Conservation (phyloP, 1,284 basidiomycete genomes). For the Ceratobasidium theobromae region DNA sequence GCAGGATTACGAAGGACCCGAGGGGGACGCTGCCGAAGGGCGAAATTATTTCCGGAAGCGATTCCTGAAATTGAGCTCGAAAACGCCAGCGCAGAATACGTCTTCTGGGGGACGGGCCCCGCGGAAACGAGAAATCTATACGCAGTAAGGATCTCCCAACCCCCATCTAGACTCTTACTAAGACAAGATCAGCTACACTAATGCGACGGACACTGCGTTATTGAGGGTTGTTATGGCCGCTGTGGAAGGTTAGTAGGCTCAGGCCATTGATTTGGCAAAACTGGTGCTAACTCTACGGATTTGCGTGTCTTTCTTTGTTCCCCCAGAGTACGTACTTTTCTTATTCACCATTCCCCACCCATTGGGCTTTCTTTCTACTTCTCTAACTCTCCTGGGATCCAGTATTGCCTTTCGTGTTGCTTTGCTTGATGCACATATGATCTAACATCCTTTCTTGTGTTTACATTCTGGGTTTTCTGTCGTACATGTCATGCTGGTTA, state of each 20-base stretch:
- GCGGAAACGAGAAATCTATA: conserved; percentile 88
- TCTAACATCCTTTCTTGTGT: conserved; percentile 18
- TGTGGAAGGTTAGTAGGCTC: conserved; percentile 69
- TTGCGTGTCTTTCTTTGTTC: conserved; percentile 36
- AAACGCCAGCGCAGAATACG: conserved; percentile 65
- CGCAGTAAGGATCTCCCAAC: conserved; percentile 61
- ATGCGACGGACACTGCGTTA: conserved; percentile 91
- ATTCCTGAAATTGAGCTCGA: conserved; percentile 80
- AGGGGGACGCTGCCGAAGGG: conserved; percentile 67
- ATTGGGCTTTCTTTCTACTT: conserved; percentile 35
- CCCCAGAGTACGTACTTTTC: conserved; percentile 68
- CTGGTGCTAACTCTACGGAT: conserved; percentile 10
- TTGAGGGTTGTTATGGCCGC: conserved; percentile 92
- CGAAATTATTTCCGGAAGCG: conserved; percentile 88
- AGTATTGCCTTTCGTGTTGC: conserved; percentile 24
- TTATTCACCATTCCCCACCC: conserved; percentile 41
- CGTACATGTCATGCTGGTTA: conserved; percentile 2
- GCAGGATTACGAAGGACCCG: conserved; percentile 75
- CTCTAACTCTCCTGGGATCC: conserved; percentile 15
- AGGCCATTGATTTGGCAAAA: conserved; percentile 24
- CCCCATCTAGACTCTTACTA: conserved; percentile 19
- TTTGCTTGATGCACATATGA: conserved; percentile 22
- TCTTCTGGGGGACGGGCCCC: not conserved
- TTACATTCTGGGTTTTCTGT: conserved; percentile 14
- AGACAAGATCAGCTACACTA: conserved; percentile 67